Percentiles rank a stretch among this genome's conserved stretches.
Conservation (phyloP, 768 basidiomycete species). For the Russula olivacea region DNA sequence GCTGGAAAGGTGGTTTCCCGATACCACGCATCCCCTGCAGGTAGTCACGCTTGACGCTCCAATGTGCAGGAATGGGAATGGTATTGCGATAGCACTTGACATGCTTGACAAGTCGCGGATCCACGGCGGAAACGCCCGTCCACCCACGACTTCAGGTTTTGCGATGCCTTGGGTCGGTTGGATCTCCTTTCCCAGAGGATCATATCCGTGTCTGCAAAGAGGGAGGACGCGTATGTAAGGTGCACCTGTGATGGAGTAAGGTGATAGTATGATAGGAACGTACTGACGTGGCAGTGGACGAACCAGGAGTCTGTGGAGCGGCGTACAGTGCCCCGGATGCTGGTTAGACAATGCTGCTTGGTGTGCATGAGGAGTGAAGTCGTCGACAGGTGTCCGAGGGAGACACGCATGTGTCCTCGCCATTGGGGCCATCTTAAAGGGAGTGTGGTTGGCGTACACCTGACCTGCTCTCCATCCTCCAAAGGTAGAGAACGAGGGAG, state of each 20-base stretch:
- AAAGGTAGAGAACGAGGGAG: too few relatives aligned
- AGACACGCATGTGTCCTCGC: not conserved
- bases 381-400: conserved; percentile 72
- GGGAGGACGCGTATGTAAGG: not conserved
- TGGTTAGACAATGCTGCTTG: conserved; percentile 95
- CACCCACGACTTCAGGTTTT: too few relatives aligned
- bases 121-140: too few relatives aligned
- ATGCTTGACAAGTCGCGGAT: too few relatives aligned
- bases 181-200: conserved; percentile 95
- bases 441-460: conserved; percentile 45
- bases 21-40: too few relatives aligned
- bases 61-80: too few relatives aligned
- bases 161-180: conserved; percentile 73
- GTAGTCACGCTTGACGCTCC: too few relatives aligned
- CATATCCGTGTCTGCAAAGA: conserved; percentile 77
- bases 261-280: conserved; percentile 29
- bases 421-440: not conserved
- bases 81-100: too few relatives aligned
- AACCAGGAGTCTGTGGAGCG: conserved; percentile 94
- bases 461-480: too few relatives aligned
- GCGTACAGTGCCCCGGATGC: conserved; percentile 93
- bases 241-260: not conserved
- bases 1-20: too few relatives aligned
- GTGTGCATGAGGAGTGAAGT: conserved; percentile 82
- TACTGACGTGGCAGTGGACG: conserved; percentile 96